These are phyloP conservation scores for Lojkania enalia DNA, from an alignment of 2,329 filamentous ascomycete genomes.

Conservation along the genomic window DNA sequence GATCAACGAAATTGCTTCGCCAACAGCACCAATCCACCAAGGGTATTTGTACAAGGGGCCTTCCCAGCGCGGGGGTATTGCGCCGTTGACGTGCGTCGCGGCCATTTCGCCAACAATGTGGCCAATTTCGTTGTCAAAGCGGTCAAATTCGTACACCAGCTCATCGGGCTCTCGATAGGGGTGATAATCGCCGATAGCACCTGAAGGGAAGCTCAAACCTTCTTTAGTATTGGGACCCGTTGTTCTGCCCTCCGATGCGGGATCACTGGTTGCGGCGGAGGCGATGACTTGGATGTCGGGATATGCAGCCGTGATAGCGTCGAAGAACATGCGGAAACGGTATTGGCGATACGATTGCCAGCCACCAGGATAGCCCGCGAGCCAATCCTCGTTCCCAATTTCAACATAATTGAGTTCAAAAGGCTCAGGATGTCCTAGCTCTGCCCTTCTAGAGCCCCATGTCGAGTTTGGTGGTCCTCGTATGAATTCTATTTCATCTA, in stretches of 20 bases:
- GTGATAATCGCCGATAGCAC: conserved; percentile 37
- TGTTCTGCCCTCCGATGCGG: too few relatives aligned
- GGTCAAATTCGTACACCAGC: conserved; percentile 42
- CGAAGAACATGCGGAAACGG: conserved; percentile 22
- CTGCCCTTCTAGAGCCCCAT: conserved; percentile 25
- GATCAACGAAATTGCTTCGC: conserved; percentile 65
- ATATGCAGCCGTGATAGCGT: conserved; percentile 24
- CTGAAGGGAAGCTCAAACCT: conserved; percentile 37
- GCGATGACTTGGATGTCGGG: conserved; percentile 31
- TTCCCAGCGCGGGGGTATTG: conserved; percentile 7
- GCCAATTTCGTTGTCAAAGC: conserved; percentile 39
- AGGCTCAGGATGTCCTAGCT: conserved; percentile 28
- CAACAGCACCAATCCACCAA: conserved; percentile 57
- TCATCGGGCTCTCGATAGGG: conserved; percentile 44
- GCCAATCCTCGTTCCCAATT: conserved; percentile 35
- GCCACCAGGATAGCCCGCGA: conserved; percentile 11
- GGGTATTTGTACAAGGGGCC: conserved; percentile 15
- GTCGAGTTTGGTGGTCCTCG: conserved; percentile 18
- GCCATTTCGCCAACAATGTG: conserved; percentile 36
- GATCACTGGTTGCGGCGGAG: too few relatives aligned
- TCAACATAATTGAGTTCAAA: conserved; percentile 30
- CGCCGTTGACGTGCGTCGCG: conserved; percentile 17
- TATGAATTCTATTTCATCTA: conserved; percentile 32
- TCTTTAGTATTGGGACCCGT: conserved; percentile 33
- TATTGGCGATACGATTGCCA: conserved; percentile 17